Conservation (phyloP, 169 alveolate genomes). For the Eimeria sp. region DNA sequence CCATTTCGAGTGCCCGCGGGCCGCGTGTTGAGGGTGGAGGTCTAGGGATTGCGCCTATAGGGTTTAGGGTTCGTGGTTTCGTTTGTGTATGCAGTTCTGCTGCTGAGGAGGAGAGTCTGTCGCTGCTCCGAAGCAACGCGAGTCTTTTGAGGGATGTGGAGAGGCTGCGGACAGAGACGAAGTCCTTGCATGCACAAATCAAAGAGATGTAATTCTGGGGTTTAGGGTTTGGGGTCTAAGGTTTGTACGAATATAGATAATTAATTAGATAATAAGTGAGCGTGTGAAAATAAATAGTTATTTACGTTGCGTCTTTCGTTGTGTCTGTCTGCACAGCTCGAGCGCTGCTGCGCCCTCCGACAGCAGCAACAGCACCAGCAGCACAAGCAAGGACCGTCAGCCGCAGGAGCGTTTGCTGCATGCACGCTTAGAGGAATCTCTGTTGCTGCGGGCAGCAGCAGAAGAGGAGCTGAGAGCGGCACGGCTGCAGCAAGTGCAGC, state of each 20-base stretch:
- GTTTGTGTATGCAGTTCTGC: conserved; percentile 19
- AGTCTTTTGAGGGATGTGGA: conserved; percentile 35
- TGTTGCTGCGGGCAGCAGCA: conserved; percentile 50
- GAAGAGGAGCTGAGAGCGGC: conserved; percentile 53
- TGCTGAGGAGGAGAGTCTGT: conserved; percentile 46
- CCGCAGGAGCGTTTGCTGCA: conserved; percentile 50
- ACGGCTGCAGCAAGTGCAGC: conserved; percentile 42
- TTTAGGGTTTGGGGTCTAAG: conserved; percentile 14
- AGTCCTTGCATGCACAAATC: neutral
- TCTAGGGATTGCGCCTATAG: conserved; percentile 1
- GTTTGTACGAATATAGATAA: neutral
- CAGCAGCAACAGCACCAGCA: conserved; percentile 34
- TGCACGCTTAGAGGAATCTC: conserved; percentile 71
- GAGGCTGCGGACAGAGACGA: conserved; percentile 33
- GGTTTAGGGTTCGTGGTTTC: conserved; percentile 21
- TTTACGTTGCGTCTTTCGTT: no score
- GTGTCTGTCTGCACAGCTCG: no score
- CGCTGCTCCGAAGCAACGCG: conserved; percentile 5
- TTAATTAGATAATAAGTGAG: neutral
- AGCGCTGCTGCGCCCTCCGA: no score
- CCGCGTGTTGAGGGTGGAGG: neutral
- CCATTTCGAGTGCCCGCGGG: neutral
- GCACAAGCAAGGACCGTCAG: conserved; percentile 19
- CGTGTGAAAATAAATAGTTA: neutral
- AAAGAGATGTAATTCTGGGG: neutral